Evolutionary conservation across 139 green algal species (phyloP), one percentile per base, ranked within the genome.

Genomic region (Zygnema circumcarinatum): DNA sequence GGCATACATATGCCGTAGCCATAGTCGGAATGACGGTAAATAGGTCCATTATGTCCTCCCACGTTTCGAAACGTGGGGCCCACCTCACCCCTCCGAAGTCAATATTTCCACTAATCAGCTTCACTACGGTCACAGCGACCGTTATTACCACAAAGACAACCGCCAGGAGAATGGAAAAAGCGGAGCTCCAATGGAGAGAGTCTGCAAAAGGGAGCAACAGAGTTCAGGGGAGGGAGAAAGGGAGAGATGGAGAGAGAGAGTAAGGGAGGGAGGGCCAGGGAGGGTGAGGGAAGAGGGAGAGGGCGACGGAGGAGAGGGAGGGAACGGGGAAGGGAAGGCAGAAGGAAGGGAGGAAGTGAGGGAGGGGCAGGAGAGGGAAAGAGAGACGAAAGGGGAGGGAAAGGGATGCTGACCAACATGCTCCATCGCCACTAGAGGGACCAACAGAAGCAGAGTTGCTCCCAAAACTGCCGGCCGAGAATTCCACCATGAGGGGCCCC

Each of bases 401-500:
- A 38, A 47, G n/a, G 11, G 47, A 52, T 29, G 33, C 39, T 68
- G 33, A 1, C 7, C 47, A 81, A 68, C 47, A 47, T 47, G 42
- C 2, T 47, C 32, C 31, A 52, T 33, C 31, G 74, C 47, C 74
- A 81, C 74, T 1, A 52, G 33, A 1, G 74, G 39, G 2, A 29
- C 35, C 11, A 52, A 67, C 7, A 52, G 35, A 0, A 81, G 31
- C 31, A 47, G 29, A 32, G 74, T 81, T 67, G 32, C 35, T 35
- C 39, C 47, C 74, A 84, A 36, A 36, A 84, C 76, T 1, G 76
- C 39, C 2, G n/a, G 38, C 11, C 76, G 76, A 36, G 35, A 38
- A 62, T 84, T 88, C 82, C 82, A 88, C 82, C 82, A 88, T 0
- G 36, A 40, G 20, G 82, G 22, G 47, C 82, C 82, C 33, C 82